Percentiles rank a stretch among this genome's conserved stretches.
Conservation (phyloP, 495 filamentous ascomycete species). For the Neurospora tetrasperma region DNA sequence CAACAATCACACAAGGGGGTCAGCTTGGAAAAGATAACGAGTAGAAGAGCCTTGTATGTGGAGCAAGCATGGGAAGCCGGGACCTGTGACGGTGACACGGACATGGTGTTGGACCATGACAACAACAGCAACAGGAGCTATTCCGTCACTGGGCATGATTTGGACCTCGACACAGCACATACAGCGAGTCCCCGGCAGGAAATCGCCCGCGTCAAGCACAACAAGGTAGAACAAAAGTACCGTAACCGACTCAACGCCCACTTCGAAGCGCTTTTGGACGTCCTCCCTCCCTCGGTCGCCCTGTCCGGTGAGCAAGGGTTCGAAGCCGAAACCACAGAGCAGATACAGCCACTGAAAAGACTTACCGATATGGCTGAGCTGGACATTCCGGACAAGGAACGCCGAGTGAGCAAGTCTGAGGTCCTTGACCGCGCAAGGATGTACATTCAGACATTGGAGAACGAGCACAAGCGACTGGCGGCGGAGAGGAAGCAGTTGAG, state of each 20-base stretch:
- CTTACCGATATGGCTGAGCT: neutral
- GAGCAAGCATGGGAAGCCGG: neutral
- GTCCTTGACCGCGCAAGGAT: constrained; percentile 20
- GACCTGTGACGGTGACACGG: neutral
- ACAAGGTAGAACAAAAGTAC: constrained; percentile 6
- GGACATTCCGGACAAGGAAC: neutral
- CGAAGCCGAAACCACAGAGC: neutral
- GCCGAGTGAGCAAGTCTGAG: constrained; percentile 22
- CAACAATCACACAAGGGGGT: neutral
- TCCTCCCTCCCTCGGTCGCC: constrained; percentile 13
- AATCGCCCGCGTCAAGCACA: constrained; percentile 1
- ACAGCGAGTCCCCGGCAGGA: neutral
- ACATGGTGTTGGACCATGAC: neutral
- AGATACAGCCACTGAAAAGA: neutral
- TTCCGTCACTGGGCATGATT: neutral
- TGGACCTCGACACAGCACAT: neutral
- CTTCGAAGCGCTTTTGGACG: constrained; percentile 19
- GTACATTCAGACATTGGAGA: constrained; percentile 17
- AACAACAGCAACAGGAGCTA: neutral
- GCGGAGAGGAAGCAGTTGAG: constrained; percentile 11
- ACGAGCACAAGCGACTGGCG: constrained; percentile 4
- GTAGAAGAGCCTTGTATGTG: neutral
- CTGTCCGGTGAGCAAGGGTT: neutral
- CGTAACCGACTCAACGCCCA: constrained; percentile 13
- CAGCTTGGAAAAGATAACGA: neutral